Conservation (phyloP, 495 filamentous ascomycete genomes). For the Neurospora tetraspora region DNA sequence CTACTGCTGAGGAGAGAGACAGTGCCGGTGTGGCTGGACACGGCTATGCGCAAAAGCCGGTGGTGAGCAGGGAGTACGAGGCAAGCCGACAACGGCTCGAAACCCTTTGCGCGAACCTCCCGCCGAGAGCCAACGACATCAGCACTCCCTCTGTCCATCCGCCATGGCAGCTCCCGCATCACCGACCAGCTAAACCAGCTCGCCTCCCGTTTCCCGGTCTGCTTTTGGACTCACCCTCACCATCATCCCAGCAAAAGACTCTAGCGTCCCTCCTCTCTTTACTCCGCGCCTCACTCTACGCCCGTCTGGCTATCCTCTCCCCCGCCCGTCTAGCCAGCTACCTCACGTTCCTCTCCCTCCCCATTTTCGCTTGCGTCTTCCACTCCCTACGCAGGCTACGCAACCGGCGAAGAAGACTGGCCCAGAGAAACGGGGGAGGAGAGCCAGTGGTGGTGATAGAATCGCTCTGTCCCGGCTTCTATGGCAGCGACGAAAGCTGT, state of each 20-base stretch:
- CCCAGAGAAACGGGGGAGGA: not conserved
- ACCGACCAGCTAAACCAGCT: not conserved
- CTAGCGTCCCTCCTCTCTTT: not conserved
- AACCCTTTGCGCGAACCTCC: not conserved
- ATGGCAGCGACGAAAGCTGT: not conserved
- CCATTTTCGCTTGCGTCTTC: not conserved
- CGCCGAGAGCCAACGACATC: not conserved
- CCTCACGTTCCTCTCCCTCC: not conserved
- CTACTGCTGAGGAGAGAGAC: too few species aligned
- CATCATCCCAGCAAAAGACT: constrained; percentile 12
- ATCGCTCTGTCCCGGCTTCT: not conserved
- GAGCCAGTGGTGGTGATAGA: not conserved
- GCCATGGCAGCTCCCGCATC: constrained; percentile 12
- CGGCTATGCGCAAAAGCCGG: not conserved
- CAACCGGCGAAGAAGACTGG: not conserved
- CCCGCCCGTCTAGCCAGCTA: not conserved
- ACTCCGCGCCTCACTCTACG: constrained; percentile 1
- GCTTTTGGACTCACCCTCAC: constrained; percentile 7
- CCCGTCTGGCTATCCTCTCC: not conserved
- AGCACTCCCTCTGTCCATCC: not conserved
- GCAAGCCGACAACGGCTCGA: not conserved
- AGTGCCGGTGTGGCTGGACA: too few species aligned
- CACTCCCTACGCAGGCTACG: not conserved
- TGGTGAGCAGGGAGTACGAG: not conserved
- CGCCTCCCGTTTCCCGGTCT: constrained; percentile 5